Conservation (phyloP, 495 filamentous ascomycete species). For the Hypoxylon trugodes region DNA sequence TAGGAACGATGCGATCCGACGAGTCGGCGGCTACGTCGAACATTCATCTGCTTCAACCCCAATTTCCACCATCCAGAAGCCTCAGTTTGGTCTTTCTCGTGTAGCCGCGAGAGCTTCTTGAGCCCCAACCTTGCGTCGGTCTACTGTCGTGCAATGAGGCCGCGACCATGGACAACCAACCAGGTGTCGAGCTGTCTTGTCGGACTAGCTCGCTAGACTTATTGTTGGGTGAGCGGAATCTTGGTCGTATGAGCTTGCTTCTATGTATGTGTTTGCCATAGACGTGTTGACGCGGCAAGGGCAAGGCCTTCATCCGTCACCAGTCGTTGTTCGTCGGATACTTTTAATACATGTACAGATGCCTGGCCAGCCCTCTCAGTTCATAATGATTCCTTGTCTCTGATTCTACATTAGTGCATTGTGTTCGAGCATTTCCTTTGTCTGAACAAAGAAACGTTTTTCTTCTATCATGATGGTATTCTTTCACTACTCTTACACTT, state of each 20-base stretch:
- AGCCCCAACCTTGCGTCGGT: constrained; percentile 25
- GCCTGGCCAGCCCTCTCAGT: constrained; percentile 13
- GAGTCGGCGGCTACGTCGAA: constrained; percentile 43
- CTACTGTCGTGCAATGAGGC: constrained; percentile 24
- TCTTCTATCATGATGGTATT: constrained; percentile 10
- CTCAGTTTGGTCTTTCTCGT: constrained; percentile 31
- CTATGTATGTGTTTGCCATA: constrained; percentile 4
- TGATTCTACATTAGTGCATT: constrained; percentile 15
- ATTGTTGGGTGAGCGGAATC: constrained; percentile 12
- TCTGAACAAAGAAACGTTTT: constrained; percentile 12
- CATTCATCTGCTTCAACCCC: constrained; percentile 38
- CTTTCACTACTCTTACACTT: constrained; percentile 29
- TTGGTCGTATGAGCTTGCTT: constrained; percentile 6
- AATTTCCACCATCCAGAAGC: constrained; percentile 40
- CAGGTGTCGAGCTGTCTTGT: constrained; percentile 19
- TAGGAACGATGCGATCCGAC: constrained; percentile 18
- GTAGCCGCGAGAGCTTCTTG: constrained; percentile 37
- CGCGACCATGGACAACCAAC: constrained; percentile 15
- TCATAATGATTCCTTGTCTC: constrained; percentile 29
- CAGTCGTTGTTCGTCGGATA: constrained; percentile 18
- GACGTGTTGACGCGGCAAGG: constrained; percentile 16
- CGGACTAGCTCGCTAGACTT: constrained; percentile 19
- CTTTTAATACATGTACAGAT: constrained; percentile 33
- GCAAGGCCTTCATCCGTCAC: constrained; percentile 15
- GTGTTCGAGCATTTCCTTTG: constrained; percentile 26